Conservation (phyloP, 805 yeast genomes). For the Wickerhamomyces sydowiorum region DNA sequence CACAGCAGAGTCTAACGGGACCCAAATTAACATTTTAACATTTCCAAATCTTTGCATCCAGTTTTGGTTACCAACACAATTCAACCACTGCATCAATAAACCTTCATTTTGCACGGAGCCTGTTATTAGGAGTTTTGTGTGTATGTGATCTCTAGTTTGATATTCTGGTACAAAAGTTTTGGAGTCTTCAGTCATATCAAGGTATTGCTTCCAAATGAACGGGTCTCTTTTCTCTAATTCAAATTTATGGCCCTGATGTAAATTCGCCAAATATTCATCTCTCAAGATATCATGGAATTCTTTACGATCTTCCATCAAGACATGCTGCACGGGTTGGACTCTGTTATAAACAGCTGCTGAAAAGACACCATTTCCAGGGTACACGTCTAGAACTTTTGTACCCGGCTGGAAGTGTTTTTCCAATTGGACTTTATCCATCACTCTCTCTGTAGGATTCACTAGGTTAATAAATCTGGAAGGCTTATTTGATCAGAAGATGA, state of each 20-base stretch:
- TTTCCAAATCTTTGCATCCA: conserved; percentile 74
- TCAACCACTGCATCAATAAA: conserved; percentile 67
- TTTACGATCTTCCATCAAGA: conserved; percentile 51
- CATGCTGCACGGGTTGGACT: conserved; percentile 57
- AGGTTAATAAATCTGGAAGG: too few species aligned
- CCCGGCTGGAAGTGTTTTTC: conserved; percentile 28
- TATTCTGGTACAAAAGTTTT: conserved; percentile 35
- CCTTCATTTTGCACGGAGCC: conserved; percentile 65
- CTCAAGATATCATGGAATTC: conserved; percentile 19
- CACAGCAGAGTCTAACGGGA: conserved; percentile 52
- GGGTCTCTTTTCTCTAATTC: conserved; percentile 42
- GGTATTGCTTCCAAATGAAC: conserved; percentile 61
- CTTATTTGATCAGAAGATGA: too few species aligned
- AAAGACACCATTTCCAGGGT: conserved; percentile 55
- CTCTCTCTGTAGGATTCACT: conserved; percentile 10
- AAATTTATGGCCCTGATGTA: conserved; percentile 20
- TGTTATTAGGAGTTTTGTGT: conserved; percentile 49
- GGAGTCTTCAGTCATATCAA: conserved; percentile 38
- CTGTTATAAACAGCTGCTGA: conserved; percentile 56
- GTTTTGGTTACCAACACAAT: conserved; percentile 59
- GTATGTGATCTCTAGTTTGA: conserved; percentile 34
- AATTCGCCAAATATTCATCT: conserved; percentile 2
- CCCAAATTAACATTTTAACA: conserved; percentile 69
- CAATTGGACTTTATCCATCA: conserved; percentile 44
- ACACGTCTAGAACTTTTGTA: conserved; percentile 52